Evolutionary conservation across 2,329 filamentous ascomycete genomes (phyloP).

Genomic region (Penicillium sp.): DNA sequence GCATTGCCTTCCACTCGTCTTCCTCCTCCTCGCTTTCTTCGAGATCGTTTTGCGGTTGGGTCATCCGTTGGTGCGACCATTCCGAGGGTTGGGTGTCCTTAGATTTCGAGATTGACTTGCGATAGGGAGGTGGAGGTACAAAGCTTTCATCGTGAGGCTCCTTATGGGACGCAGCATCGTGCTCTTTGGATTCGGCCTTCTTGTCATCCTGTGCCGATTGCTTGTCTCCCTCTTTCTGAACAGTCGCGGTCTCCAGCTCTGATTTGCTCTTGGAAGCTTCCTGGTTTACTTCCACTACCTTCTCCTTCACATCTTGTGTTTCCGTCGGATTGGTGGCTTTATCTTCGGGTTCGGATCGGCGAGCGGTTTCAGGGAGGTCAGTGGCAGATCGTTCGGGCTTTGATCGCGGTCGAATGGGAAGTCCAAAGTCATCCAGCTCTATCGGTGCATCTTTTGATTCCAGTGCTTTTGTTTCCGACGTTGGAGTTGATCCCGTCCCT

Average conservation of each 20-base stretch:
- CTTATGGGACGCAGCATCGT: constrained; percentile 10
- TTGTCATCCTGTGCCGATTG: constrained; percentile 13
- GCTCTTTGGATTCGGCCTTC: constrained; percentile 13
- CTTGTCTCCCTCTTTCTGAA: constrained; percentile 4
- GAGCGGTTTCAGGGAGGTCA: constrained; percentile 26
- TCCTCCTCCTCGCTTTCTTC: constrained; percentile 60
- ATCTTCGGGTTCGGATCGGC: constrained; percentile 31
- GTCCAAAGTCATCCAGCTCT: constrained; percentile 48
- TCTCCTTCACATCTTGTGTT: not conserved
- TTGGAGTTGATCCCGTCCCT: constrained; percentile 11
- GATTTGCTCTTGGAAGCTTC: not conserved
- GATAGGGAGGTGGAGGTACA: constrained; percentile 19
- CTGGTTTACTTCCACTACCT: not conserved
- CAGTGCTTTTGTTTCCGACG: constrained; percentile 9
- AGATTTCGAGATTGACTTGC: constrained; percentile 31
- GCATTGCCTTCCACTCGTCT: constrained; percentile 93
- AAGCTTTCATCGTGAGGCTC: constrained; percentile 19
- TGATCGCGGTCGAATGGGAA: constrained; percentile 42
- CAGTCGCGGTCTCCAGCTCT: not conserved
- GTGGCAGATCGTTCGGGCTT: constrained; percentile 24
- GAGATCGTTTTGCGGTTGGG: constrained; percentile 56
- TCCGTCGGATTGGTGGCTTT: constrained; percentile 6
- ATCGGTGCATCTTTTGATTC: constrained; percentile 16
- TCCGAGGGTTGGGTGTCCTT: constrained; percentile 65
- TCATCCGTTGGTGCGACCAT: constrained; percentile 86